Evolutionary conservation across 495 filamentous ascomycete genomes (phyloP).

Genomic region (Podospora pseudocomata): DNA sequence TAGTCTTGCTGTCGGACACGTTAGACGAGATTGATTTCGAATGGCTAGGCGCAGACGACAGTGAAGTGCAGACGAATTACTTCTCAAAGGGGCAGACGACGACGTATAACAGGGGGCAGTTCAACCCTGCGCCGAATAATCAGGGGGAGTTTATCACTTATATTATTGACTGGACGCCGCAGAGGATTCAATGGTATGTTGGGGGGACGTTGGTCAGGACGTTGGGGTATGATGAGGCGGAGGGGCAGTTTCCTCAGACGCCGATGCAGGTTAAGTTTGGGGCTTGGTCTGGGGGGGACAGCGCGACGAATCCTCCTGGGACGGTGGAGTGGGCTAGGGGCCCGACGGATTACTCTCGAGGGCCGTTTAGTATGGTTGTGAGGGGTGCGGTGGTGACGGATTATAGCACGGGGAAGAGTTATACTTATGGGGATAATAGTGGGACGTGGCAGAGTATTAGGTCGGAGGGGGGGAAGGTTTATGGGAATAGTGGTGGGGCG

Average conservation of each 20-base stretch:
- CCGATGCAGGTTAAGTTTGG: conserved; percentile 86
- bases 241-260: conserved; percentile 79
- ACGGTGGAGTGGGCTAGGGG: conserved; percentile 89
- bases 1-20: conserved; percentile 84
- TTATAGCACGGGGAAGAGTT: conserved; percentile 83
- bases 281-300: conserved; percentile 82
- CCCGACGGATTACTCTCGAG: conserved; percentile 69
- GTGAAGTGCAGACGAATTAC: conserved; percentile 82
- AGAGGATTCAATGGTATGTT: conserved; percentile 77
- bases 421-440: conserved; percentile 70
- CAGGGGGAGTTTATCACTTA: conserved; percentile 78
- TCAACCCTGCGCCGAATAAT: conserved; percentile 58
- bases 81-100: conserved; percentile 83
- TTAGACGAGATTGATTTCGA: conserved; percentile 96
- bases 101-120: conserved; percentile 70
- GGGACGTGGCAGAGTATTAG: conserved; percentile 68
- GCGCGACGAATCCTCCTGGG: conserved; percentile 65
- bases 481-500: conserved; percentile 55
- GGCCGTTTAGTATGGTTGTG: conserved; percentile 82
- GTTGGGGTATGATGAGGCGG: conserved; percentile 54
- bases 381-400: conserved; percentile 74
- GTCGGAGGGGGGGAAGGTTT: conserved; percentile 51
- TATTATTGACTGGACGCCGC: conserved; percentile 79
- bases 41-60: conserved; percentile 64
- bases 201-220: conserved; percentile 68